A percentile compares a stretch with the other conserved stretches of the same genome.
These are phyloP conservation scores for Astrothelium macrocarpum DNA, from an alignment of 495 filamentous ascomycete genomes.

Conservation along the genomic window DNA sequence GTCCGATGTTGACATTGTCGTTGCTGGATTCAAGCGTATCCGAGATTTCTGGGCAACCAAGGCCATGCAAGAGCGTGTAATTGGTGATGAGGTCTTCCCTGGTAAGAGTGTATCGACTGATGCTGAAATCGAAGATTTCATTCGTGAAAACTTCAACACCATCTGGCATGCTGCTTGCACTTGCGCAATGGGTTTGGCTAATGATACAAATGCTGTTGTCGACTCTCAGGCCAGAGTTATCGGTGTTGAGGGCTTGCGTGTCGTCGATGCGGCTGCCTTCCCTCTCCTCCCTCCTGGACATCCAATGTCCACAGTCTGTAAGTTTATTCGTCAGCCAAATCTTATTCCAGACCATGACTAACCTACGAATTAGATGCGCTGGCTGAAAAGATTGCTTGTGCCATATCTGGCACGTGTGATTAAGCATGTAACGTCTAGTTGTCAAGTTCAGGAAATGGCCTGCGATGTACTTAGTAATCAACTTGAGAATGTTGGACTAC, in stretches of 20 bases:
- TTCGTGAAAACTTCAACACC: slow-evolving; percentile 32
- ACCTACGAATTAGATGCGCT: background rate
- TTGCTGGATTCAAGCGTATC: slow-evolving; percentile 16
- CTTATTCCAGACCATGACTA: background rate
- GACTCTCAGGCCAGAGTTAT: slow-evolving; percentile 42
- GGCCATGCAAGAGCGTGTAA: slow-evolving; percentile 32
- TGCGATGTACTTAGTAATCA: too few species aligned
- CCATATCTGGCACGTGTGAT: too few species aligned
- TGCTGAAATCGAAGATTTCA: slow-evolving; percentile 39
- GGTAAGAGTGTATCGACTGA: slow-evolving; percentile 41
- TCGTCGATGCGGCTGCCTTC: slow-evolving; percentile 52
- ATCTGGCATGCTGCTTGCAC: slow-evolving; percentile 44
- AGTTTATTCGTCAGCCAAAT: too few species aligned
- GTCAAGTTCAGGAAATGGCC: too few species aligned
- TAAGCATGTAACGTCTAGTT: too few species aligned
- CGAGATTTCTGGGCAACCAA: slow-evolving; percentile 35
- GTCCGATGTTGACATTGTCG: slow-evolving; percentile 13
- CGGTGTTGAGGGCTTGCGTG: slow-evolving; percentile 42
- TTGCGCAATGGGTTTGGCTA: slow-evolving; percentile 40
- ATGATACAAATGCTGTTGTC: slow-evolving; percentile 43
- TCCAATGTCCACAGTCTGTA: slow-evolving; percentile 25
- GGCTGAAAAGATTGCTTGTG: slow-evolving; percentile 16
- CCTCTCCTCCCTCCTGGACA: slow-evolving; percentile 48
- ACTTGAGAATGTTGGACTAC: too few species aligned
- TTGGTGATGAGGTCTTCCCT: slow-evolving; percentile 39